A percentile compares a stretch with the other conserved stretches of the same genome.
phyloP scores from a whole-genome alignment of 345 rosid genomes.

The Citrus sinensis region DVS_A1.0 CM039162.1:10358501-10359000 shows the following conservation, averaged over 20 bases:
- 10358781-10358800: conserved; percentile 93
- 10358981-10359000: conserved; percentile 96
- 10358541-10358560: neutral
- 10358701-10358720: conserved; percentile 98
- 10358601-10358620: conserved; percentile 98
- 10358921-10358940: conserved; percentile 90
- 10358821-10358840: conserved; percentile 93
- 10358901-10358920: conserved; percentile 75
- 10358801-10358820: conserved; percentile 94
- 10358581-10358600: conserved; percentile 41
- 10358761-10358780: conserved; percentile 97
- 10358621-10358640: conserved; percentile 89
- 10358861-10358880: conserved; percentile 95
- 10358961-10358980: conserved; percentile 93
- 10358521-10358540: neutral
- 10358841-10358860: conserved; percentile 95
- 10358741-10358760: conserved; percentile 88
- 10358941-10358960: conserved; percentile 74
- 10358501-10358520: neutral
- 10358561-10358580: neutral
- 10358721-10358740: conserved; percentile 92
- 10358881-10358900: conserved; percentile 79
- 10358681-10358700: conserved; percentile 95
- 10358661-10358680: conserved; percentile 83
- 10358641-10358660: conserved; percentile 93